Evolutionary conservation across 192 early-diverging fungal species (phyloP), one percentile per base, ranked within the genome.

Genomic region (Lobosporangium transversale): DNA sequence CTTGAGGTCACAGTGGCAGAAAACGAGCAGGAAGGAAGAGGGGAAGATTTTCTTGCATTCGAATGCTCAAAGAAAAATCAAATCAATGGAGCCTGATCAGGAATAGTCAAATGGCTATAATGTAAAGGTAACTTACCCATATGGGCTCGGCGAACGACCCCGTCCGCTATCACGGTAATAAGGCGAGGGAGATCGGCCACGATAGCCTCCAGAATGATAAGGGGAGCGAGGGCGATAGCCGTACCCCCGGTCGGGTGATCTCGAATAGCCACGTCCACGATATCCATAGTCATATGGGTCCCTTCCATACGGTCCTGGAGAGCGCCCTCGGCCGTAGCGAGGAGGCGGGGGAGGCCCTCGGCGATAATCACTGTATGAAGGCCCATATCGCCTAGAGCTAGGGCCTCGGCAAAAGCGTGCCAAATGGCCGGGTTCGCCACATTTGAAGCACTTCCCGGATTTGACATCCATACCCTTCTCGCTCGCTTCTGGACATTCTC

Each of bases 401-500:
- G 51, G 63, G 10, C 68, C 65, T 23, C 58, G 66, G 67, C 84
- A 85, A 33, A 80, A 85, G 45, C 81, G 68, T 15, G 80, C 82
- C 64, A 86, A 74, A 75, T 86, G 80, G 8, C 82, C 84, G 31
- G 78, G 59, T 49, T 85, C 69, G 26, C 82, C 84, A 45, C 78
- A 86, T 79, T 80, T 79, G 67, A 86, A 86, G 61, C 82, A 84
- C 61, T 76, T 82, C 47, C 84, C 84, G 56, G 80, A 82, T 36
- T 81, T 80, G 59, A 86, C 84, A 56, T 86, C 84, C 81, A 86
- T 84, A 12, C 84, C 84, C 44, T 80, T 80, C 44, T 86, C 81
- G 24, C 79, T 71, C n/a, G 82, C 83, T 32, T 83, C 80, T 11
- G 81, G 80, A 66, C 84, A 86, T 35, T 86, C 84, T 35, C 82